phyloP scores from a whole-genome alignment of 2,329 filamentous ascomycete species.

The Botrytis hyacinthi region DNA sequence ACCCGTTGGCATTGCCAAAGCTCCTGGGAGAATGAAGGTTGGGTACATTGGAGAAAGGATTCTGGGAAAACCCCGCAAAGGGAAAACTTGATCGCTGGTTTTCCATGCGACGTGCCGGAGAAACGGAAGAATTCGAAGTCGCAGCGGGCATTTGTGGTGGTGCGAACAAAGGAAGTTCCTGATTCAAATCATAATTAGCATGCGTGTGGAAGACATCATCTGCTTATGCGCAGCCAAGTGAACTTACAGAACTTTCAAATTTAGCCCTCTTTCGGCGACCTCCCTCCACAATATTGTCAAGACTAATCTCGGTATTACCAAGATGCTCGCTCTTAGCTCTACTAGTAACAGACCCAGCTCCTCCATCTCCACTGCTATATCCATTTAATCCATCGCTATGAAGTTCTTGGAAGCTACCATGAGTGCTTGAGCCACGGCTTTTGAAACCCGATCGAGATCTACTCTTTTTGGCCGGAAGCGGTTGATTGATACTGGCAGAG shows the following conservation, averaged over 20 bases:
- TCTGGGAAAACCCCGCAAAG: conserved; percentile 72
- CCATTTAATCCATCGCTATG: conserved; percentile 65
- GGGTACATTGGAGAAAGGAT: conserved; percentile 74
- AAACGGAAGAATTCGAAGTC: conserved; percentile 96
- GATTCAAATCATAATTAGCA: conserved; percentile 34
- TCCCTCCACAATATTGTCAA: conserved; percentile 97
- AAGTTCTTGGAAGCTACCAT: conserved; percentile 54
- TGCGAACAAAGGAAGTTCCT: conserved; percentile 95
- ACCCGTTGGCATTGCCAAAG: conserved; percentile 57
- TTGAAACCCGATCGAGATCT: conserved; percentile 66
- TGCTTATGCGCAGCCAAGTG: conserved; percentile 1
- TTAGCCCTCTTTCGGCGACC: conserved; percentile 93
- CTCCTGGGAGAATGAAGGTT: conserved; percentile 82
- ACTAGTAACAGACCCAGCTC: conserved; percentile 71
- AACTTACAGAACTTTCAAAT: conserved; percentile 92
- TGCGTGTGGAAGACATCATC: background rate
- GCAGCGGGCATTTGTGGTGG: conserved; percentile 90
- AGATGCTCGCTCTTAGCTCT: conserved; percentile 79
- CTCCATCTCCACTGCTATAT: conserved; percentile 86
- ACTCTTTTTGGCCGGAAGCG: conserved; percentile 57
- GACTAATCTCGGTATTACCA: conserved; percentile 93
- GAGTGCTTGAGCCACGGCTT: conserved; percentile 59
- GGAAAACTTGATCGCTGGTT: conserved; percentile 70
- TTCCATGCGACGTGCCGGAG: conserved; percentile 79
- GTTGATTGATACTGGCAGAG: conserved; percentile 59